Base-by-base conservation (phyloP, 179 eudicot genomes). In the Carnegiea gigantea region DNA sequence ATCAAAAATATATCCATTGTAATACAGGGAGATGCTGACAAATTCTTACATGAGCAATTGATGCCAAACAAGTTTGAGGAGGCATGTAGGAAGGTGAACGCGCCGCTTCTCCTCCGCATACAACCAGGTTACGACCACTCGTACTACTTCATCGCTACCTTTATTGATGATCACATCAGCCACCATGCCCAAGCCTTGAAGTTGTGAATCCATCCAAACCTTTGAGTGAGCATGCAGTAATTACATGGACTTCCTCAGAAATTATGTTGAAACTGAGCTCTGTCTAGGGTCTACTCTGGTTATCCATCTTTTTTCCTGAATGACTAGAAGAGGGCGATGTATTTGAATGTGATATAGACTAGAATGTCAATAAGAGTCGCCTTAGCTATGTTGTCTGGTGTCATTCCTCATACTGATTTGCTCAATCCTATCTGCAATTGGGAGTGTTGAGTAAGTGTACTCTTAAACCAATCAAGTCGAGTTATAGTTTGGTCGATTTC, bases 71-170 rank as follows among this genome's bases (percentile, higher is more conserved):
- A 92, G 79, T 97, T 97, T 71, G 98, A 88, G 84, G 99, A 93
- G 83, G 99, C 98, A 46, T 95, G 99, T 83, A 85, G 87, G 82
- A 91, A 90, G 85, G 90, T 82, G 23, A 88, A 87, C 77, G 97
- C 86, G 57, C 98, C 97, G 23, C 88, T 97, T 30, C 81, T 93
- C 76, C 80, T 97, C 78, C 89, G 98, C 44, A 67, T 92, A 70
- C 98, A 93, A 78, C 93, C 95, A 70, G 99, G 98, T 75, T 97
- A 97, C 54, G 99, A 97, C 70, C 99, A 97, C 91, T 97, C 98
- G 23, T 97, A 92, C 89, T 92, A 71, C 77, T 97, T 97, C 93
- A 89, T 97, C 9, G 89, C 99, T 49, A 88, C 98, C 71, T 97
- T 97, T 83, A 93, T 97, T 40, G 98, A 93, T 33, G 99, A 97